Evolutionary conservation across 192 early-diverging fungal genomes (phyloP), one percentile per base, ranked within the genome.

Genomic region (Dissophora ornata): DNA sequence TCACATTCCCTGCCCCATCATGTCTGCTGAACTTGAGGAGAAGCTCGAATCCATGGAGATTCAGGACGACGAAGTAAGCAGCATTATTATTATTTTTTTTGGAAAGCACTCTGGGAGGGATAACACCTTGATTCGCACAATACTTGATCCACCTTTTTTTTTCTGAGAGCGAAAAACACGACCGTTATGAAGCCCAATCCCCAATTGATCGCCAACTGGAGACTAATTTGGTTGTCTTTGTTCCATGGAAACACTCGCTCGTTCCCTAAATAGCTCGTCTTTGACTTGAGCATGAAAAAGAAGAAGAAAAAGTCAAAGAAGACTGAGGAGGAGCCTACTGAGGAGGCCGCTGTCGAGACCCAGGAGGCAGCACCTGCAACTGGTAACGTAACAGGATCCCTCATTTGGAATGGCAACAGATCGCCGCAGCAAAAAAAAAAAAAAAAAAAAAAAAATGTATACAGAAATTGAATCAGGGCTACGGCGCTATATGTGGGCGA

Each of bases 321-420:
- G 44, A 29, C 36, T 8, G 60, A 62, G 18, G 60, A 62, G 26
- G 60, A 26, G 19, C 60, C 60, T n/a, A 25, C 19, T 28, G 60
- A 73, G 87, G 60, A 62, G 47, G 36, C 60, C 22, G 58, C 29
- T 22, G 53, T 33, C 33, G 53, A 55, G 53, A 19, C 34, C 38
- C 53, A 55, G 53, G 53, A 55, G 53, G 19, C 18, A 18, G 53
- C 60, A 29, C 48, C 60, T 2, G 48, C 47, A 13, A 29, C 57
- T 26, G 60, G 60, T 62, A 62, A 90, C 80, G 88, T 88, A 73
- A 85, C n/a, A 88, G 65, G 7, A 38, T 38, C 7, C 12, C 36
- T 45, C 18, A n/a, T 45, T 45, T 45, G 44, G 15, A 38, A 13
- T n/a, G n/a, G n/a, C n/a, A 38, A 38, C 36, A 9, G 36, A 45